Evolutionary conservation across 306 rosid genomes (phyloP).

Genomic region (Astragalus glycyphyllos): DNA sequence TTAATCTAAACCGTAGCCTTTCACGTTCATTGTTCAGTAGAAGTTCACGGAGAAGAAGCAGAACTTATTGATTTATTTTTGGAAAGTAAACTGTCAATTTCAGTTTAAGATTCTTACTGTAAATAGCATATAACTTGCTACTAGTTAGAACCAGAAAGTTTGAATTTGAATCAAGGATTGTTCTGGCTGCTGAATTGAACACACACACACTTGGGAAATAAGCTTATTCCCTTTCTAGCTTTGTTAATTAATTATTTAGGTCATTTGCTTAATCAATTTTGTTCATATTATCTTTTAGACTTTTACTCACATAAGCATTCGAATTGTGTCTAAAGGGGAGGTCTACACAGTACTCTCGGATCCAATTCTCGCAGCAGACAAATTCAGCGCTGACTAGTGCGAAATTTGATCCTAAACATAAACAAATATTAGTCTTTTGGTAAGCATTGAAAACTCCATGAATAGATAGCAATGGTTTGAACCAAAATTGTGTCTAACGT

Average conservation of each 20-base stretch:
- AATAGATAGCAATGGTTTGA: too few relatives aligned
- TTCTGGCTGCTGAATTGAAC: conserved; percentile 7
- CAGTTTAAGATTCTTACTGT: conserved; percentile 38
- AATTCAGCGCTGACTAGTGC: too few relatives aligned
- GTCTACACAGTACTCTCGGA: too few relatives aligned
- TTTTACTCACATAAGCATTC: conserved; percentile 6
- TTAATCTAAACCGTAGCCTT: conserved; percentile 56
- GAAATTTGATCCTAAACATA: too few relatives aligned
- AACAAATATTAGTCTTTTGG: too few relatives aligned
- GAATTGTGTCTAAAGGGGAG: neutral
- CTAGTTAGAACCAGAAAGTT: neutral
- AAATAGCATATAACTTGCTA: conserved; percentile 40
- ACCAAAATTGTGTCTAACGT: neutral
- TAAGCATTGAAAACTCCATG: too few relatives aligned
- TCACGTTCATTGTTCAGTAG: conserved; percentile 64
- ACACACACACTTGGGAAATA: neutral
- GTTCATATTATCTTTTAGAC: neutral
- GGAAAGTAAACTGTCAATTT: conserved; percentile 27
- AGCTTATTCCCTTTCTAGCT: neutral
- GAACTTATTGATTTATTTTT: conserved; percentile 43
- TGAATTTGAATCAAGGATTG: neutral
- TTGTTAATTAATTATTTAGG: conserved; percentile 6
- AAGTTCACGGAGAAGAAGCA: conserved; percentile 55
- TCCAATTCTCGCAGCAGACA: too few relatives aligned
- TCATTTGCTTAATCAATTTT: conserved; percentile 14